Percentiles rank a stretch among this genome's conserved stretches.
Evolutionary conservation across 2,329 filamentous ascomycete species (phyloP).

Genomic region (Dactylellina haptotyla): DNA sequence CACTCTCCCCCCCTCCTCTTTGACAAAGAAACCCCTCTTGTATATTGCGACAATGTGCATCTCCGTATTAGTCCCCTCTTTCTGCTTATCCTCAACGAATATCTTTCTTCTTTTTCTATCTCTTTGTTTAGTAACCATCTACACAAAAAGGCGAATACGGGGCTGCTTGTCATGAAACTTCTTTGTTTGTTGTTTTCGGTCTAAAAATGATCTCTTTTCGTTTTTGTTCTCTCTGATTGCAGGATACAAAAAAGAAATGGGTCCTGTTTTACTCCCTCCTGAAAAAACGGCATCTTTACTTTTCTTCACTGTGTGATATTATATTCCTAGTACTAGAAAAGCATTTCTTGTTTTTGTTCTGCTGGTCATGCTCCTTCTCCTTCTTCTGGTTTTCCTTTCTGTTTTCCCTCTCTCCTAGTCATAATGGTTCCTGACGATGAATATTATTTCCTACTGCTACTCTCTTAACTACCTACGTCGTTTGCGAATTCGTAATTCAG

Average conservation of each 20-base stretch:
- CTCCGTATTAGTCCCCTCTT: slow-evolving; percentile 19
- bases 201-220: slow-evolving; percentile 35
- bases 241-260: slow-evolving; percentile 47
- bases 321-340: slow-evolving; percentile 53
- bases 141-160: slow-evolving; percentile 54
- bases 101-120: slow-evolving; percentile 32
- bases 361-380: slow-evolving; percentile 2
- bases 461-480: slow-evolving; percentile 12
- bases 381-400: slow-evolving; percentile 1
- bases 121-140: slow-evolving; percentile 53
- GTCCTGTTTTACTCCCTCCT: slow-evolving; percentile 39
- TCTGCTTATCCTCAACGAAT: background rate
- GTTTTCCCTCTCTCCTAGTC: slow-evolving; percentile 11
- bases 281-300: slow-evolving; percentile 23
- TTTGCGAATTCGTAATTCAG: slow-evolving; percentile 12
- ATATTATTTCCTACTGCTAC: slow-evolving; percentile 29
- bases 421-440: slow-evolving; percentile 26
- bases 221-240: slow-evolving; percentile 29
- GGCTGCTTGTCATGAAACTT: slow-evolving; percentile 39
- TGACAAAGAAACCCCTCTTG: slow-evolving; percentile 13
- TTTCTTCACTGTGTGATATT: slow-evolving; percentile 52
- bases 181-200: slow-evolving; percentile 20
- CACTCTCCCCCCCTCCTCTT: background rate
- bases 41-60: slow-evolving; percentile 45
- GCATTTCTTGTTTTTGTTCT: slow-evolving; percentile 30